Evolutionary conservation across 106 monocot genomes (phyloP).

Genomic region (Allium sativum): DNA sequence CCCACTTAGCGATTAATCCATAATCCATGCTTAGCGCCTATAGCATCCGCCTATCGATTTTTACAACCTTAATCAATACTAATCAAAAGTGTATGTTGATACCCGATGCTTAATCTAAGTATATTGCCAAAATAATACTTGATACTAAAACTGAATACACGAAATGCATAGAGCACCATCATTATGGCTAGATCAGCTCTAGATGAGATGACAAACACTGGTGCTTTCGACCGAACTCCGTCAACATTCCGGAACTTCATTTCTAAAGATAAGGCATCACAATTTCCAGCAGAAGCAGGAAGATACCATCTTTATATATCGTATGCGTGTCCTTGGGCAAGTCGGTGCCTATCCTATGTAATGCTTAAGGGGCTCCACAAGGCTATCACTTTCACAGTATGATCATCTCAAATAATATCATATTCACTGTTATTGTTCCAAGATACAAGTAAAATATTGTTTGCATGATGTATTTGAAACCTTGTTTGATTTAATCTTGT

Average conservation of each 20-base stretch:
- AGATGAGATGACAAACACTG: conserved; percentile 53
- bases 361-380: conserved; percentile 85
- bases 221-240: conserved; percentile 64
- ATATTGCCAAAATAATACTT: not conserved
- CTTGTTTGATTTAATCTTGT: not conserved
- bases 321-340: conserved; percentile 98
- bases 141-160: not conserved
- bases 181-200: conserved; percentile 60
- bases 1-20: too few relatives aligned
- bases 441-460: not conserved
- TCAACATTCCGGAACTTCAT: conserved; percentile 75
- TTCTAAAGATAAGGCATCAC: conserved; percentile 44
- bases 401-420: conserved; percentile 4
- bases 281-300: conserved; percentile 77
- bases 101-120: not conserved
- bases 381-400: conserved; percentile 61
- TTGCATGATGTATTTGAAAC: not conserved
- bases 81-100: not conserved
- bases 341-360: conserved; percentile 67
- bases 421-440: not conserved
- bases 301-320: conserved; percentile 93
- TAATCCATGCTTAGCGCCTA: too few relatives aligned
- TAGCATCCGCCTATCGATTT: too few relatives aligned
- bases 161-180: not conserved
- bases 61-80: not conserved